phyloP scores from a whole-genome alignment of 371 early-diverging fungal genomes.

The Apophysomyces variabilis region DNA sequence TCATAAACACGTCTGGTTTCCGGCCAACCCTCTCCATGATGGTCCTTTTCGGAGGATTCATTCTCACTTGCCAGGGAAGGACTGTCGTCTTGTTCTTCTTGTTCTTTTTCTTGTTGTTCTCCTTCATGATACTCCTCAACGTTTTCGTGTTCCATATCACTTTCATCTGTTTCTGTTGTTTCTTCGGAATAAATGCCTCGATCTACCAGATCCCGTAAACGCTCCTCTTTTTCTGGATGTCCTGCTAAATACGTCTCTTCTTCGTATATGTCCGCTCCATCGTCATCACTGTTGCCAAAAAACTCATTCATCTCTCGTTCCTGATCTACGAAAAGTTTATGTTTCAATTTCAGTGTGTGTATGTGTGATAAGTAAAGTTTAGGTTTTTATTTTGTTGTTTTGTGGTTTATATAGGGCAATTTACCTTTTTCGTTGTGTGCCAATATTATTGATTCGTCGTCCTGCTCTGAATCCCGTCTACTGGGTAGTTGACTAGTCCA shows the following conservation, averaged over 20 bases:
- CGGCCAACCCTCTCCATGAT: conserved; percentile 3
- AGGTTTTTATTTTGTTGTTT: not conserved
- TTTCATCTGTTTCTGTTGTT: not conserved
- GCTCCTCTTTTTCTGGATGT: conserved; percentile 16
- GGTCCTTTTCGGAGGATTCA: not conserved
- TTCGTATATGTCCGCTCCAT: conserved; percentile 12
- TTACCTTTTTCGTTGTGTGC: not conserved
- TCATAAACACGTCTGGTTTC: conserved; percentile 12
- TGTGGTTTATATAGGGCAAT: not conserved
- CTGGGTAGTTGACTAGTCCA: not conserved
- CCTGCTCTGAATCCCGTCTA: conserved; percentile 1
- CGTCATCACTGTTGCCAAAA: conserved; percentile 15
- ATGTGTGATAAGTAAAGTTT: no score
- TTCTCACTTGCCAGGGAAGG: conserved; percentile 6
- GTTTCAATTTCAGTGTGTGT: no score
- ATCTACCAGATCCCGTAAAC: not conserved
- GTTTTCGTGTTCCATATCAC: conserved; percentile 1
- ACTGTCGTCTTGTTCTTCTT: conserved; percentile 10
- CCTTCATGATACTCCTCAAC: not conserved
- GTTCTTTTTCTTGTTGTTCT: not conserved
- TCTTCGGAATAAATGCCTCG: conserved; percentile 4
- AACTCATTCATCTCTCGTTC: conserved; percentile 3
- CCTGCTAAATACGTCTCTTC: conserved; percentile 12
- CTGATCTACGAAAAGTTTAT: not conserved
- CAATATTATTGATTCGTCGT: conserved; percentile 10